Evolutionary conservation across 768 basidiomycete species (phyloP).

Genomic region (Macrolepiota dolichaula): DNA sequence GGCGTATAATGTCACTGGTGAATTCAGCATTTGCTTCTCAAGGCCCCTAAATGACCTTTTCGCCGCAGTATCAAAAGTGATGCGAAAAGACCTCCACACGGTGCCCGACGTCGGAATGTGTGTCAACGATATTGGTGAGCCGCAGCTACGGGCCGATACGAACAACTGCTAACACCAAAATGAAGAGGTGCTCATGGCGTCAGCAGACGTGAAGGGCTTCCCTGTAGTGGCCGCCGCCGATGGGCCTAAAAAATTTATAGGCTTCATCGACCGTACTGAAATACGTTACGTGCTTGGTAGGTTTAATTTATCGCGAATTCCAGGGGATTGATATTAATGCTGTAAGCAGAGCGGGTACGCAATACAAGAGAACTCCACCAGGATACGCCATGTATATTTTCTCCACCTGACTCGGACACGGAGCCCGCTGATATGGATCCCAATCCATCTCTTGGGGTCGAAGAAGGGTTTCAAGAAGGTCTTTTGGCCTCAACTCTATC

Average conservation of each 20-base stretch:
- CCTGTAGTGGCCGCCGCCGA: slow-evolving; percentile 76
- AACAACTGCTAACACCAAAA: slow-evolving; percentile 36
- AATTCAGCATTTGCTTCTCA: slow-evolving; percentile 19
- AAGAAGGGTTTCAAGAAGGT: slow-evolving; percentile 60
- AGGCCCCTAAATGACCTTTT: neutral
- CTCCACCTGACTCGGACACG: slow-evolving; percentile 42
- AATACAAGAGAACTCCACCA: slow-evolving; percentile 56
- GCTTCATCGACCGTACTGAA: slow-evolving; percentile 88
- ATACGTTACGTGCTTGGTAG: slow-evolving; percentile 82
- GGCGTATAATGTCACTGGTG: slow-evolving; percentile 87
- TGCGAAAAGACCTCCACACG: slow-evolving; percentile 77
- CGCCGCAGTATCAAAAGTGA: slow-evolving; percentile 76
- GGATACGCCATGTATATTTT: slow-evolving; percentile 75
- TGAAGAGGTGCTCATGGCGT: slow-evolving; percentile 45
- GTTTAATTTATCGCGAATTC: slow-evolving; percentile 13
- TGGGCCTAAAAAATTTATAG: slow-evolving; percentile 59
- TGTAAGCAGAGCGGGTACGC: slow-evolving; percentile 62
- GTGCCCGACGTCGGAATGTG: slow-evolving; percentile 74
- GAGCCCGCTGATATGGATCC: slow-evolving; percentile 36
- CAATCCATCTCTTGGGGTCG: slow-evolving; percentile 51
- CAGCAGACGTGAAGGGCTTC: slow-evolving; percentile 84
- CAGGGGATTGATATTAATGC: slow-evolving; percentile 6
- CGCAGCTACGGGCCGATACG: neutral
- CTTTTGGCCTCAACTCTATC: slow-evolving; percentile 59
- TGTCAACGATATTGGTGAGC: slow-evolving; percentile 76